A percentile compares a stretch with the other conserved stretches of the same genome.
Conservation (phyloP, 2,329 filamentous ascomycete species). For the Epichloe festucae region DNA sequence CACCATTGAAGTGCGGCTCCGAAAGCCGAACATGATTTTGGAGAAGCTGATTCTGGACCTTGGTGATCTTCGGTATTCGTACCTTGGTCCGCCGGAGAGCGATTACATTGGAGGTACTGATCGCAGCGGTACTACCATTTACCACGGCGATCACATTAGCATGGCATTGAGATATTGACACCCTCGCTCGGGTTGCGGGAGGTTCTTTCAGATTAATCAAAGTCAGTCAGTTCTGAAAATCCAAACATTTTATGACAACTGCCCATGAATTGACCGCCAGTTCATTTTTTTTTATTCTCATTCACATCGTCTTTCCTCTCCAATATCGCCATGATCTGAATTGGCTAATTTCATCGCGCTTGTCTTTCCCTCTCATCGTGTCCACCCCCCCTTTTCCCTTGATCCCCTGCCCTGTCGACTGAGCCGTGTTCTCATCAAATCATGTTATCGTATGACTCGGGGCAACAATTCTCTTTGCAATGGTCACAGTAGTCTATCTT, state of each 20-base stretch:
- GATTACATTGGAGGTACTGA: conserved; percentile 7
- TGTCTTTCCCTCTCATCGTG: too few species aligned
- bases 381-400: too few species aligned
- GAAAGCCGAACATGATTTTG: conserved; percentile 22
- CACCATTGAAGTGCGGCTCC: conserved; percentile 16
- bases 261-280: too few species aligned
- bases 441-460: too few species aligned
- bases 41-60: conserved; percentile 25
- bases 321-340: too few species aligned
- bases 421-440: too few species aligned
- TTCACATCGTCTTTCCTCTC: too few species aligned
- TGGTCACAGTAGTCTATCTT: background rate
- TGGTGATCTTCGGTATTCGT: conserved; percentile 19
- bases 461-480: background rate
- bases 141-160: conserved; percentile 1
- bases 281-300: too few species aligned
- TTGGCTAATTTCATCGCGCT: too few species aligned
- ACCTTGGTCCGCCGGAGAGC: conserved; percentile 23
- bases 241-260: too few species aligned
- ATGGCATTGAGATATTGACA: conserved; percentile 3
- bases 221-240: too few species aligned
- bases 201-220: background rate
- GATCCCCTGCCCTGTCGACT: too few species aligned
- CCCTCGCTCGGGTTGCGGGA: background rate
- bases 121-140: background rate